phyloP scores from a whole-genome alignment of 2,329 filamentous ascomycete species.

The Cladophialophora chaetospira region DNA sequence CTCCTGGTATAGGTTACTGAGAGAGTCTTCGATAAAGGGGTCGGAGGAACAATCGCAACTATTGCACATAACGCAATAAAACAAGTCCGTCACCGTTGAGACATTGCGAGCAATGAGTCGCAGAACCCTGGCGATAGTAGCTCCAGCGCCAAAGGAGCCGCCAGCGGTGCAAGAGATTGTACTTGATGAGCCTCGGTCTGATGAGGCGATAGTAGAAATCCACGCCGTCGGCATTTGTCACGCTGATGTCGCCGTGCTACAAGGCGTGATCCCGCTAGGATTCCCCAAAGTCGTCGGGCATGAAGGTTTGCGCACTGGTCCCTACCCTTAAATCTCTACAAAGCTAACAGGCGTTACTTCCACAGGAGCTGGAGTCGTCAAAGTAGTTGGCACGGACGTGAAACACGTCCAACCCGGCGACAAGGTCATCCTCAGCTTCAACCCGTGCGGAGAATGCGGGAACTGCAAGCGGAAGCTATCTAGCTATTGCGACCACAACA shows the following conservation, averaged over 20 bases:
- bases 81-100: too few species aligned
- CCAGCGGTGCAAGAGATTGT: neutral
- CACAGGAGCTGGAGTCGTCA: constrained; percentile 50
- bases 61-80: too few species aligned
- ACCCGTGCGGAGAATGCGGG: constrained; percentile 50
- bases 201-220: constrained; percentile 5
- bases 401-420: constrained; percentile 48
- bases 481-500: neutral
- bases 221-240: constrained; percentile 57
- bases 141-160: neutral
- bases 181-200: constrained; percentile 4
- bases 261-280: constrained; percentile 34
- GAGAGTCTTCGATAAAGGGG: too few species aligned
- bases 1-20: too few species aligned
- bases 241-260: constrained; percentile 53
- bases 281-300: constrained; percentile 54
- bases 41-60: too few species aligned
- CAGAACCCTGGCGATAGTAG: constrained; percentile 1
- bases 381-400: constrained; percentile 45
- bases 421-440: constrained; percentile 51
- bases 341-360: neutral
- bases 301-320: constrained; percentile 1
- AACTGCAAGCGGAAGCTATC: constrained; percentile 37
- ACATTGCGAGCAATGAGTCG: too few species aligned
- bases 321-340: constrained; percentile 47